Evolutionary conservation across 2,329 filamentous ascomycete species (phyloP), one percentile per base, ranked within the genome.

Genomic region (Lizonia empirigonia): DNA sequence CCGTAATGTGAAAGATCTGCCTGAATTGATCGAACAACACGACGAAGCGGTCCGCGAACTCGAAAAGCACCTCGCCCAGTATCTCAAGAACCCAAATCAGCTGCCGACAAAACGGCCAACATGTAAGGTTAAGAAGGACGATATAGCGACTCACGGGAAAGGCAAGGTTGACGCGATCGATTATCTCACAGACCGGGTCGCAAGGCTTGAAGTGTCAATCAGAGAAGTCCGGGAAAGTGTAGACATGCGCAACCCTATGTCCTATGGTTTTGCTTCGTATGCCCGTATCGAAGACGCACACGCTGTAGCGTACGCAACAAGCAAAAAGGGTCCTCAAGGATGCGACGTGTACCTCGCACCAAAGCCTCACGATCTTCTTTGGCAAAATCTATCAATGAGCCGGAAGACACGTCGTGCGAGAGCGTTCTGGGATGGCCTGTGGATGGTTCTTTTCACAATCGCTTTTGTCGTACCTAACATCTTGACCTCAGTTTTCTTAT

Each of bases 221-320:
- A 90, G 88, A 65, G 85, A 94, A 56, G 88, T 94, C 2, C 85
- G 94, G 13, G 82, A 85, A 27, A 86, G 85, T 4, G 85, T 97
- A n/a, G 93, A 97, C 73, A 91, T 87, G 72, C 86, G 92, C 35
- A 91, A 92, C 68, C 87, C 91, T 12, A 88, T 95, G 82, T 82
- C 91, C 0, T 99, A 92, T 68, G 94, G 94, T 0, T 97, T 99
- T 68, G 92, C 92, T 10, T 96, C 90, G 62, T 97, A 93, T 75
- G 84, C 91, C 18, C 87, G 88, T 44, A 96, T 97, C 48, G 82
- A 86, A 55, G 90, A 96, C 66, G 90, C 94, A 0, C 94, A 99
- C 67, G 84, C 85, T 16, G 91, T 69, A 9, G 94, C 92, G 9
- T 94, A 89, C 73, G 83, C 86, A 6, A 83, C 88, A 24, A 87